phyloP scores from a whole-genome alignment of 2,329 filamentous ascomycete species.

The Acarospora socialis region DNA sequence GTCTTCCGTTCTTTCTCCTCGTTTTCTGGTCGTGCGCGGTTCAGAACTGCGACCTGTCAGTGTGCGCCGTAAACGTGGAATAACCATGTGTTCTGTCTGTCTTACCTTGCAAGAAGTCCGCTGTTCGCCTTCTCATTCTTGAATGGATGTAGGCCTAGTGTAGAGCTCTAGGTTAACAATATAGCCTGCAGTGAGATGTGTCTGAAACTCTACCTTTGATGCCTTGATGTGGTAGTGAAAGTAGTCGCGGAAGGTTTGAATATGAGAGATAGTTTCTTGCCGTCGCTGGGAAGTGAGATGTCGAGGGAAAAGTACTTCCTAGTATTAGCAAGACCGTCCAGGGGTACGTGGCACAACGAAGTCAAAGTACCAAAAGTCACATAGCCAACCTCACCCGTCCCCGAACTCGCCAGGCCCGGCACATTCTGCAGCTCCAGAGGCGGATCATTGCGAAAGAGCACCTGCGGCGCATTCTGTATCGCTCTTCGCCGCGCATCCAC shows the following conservation, averaged over 20 bases:
- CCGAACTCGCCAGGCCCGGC: conserved; percentile 61
- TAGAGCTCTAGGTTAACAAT: conserved; percentile 3
- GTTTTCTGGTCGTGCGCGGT: conserved; percentile 83
- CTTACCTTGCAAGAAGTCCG: conserved; percentile 92
- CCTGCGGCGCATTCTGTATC: conserved; percentile 96
- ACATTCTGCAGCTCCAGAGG: conserved; percentile 82
- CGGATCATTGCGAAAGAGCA: conserved; percentile 88
- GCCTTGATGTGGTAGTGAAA: conserved; percentile 99
- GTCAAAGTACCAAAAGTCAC: conserved; percentile 72
- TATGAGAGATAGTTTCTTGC: conserved; percentile 93
- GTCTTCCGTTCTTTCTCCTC: conserved; percentile 98
- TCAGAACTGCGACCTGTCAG: conserved; percentile 56
- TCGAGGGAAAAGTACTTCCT: conserved; percentile 76
- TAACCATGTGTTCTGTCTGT: background rate
- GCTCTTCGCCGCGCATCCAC: conserved; percentile 89
- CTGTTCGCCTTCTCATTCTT: conserved; percentile 91
- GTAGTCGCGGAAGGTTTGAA: conserved; percentile 99
- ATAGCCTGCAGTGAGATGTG: background rate
- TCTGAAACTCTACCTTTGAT: conserved; percentile 52
- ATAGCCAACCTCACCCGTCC: conserved; percentile 82
- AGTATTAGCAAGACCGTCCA: conserved; percentile 9
- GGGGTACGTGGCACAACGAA: conserved; percentile 10
- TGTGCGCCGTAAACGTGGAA: conserved; percentile 1
- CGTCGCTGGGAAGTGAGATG: conserved; percentile 84
- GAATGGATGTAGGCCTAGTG: conserved; percentile 85